These are phyloP conservation scores for Cicer cuneatum DNA, from an alignment of 306 rosid genomes.

Conservation along the genomic window DNA sequence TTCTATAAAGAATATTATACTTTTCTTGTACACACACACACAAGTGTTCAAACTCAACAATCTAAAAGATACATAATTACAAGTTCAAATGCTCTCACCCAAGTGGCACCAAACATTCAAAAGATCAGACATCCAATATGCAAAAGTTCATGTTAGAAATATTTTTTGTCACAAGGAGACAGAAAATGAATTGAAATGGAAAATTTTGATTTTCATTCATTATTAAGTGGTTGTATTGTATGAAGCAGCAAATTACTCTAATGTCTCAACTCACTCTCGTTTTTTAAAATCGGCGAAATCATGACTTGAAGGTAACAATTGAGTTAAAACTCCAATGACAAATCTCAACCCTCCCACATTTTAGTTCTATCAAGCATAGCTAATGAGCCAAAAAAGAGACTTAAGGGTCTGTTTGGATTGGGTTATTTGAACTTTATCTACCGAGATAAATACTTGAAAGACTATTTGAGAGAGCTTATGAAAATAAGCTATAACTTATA, in stretches of 20 bases:
- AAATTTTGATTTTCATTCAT: conserved; percentile 1
- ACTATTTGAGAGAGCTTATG: too few species aligned
- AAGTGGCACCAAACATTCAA: conserved; percentile 3
- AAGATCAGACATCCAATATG: neutral
- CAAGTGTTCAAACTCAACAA: neutral
- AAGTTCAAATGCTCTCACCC: neutral
- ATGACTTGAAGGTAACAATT: neutral
- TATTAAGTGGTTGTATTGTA: neutral
- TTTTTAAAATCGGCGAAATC: neutral
- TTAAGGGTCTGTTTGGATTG: too few species aligned
- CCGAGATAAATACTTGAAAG: too few species aligned
- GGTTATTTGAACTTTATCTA: too few species aligned
- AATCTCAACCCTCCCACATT: neutral
- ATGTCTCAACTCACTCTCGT: neutral
- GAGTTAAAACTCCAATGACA: conserved; percentile 6
- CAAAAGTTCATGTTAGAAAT: neutral
- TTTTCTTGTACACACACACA: neutral
- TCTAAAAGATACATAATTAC: neutral
- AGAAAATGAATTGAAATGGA: neutral
- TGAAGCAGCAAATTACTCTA: neutral
- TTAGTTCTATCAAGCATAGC: conserved; percentile 6
- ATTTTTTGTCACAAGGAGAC: neutral
- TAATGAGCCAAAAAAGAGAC: neutral
- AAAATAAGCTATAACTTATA: too few species aligned
- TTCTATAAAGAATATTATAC: conserved; percentile 17